A percentile compares a stretch with the other conserved stretches of the same genome.
Evolutionary conservation across 2,329 filamentous ascomycete genomes (phyloP).

Genomic region (Nothomitra cinnamomea): DNA sequence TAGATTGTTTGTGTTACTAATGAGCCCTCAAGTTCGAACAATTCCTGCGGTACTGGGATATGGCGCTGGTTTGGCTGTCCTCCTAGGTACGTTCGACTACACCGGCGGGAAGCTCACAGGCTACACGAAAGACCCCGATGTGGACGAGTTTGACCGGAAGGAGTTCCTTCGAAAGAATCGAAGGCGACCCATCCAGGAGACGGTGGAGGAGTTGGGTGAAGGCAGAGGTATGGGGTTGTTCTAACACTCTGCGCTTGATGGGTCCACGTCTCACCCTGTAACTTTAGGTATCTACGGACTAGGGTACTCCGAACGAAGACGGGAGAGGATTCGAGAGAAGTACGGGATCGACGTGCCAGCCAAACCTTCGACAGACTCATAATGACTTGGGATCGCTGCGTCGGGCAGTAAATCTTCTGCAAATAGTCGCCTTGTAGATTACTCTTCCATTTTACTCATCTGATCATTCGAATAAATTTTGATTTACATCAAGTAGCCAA

Average conservation of each 20-base stretch:
- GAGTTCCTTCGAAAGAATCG: conserved; percentile 56
- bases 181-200: conserved; percentile 61
- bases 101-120: conserved; percentile 46
- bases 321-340: conserved; percentile 64
- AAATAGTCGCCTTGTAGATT: neutral
- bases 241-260: neutral
- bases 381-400: neutral
- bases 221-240: conserved; percentile 52
- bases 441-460: neutral
- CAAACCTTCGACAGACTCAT: conserved; percentile 13
- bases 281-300: conserved; percentile 56
- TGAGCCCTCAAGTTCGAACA: conserved; percentile 34
- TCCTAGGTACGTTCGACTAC: conserved; percentile 49
- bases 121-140: conserved; percentile 34
- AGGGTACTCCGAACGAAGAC: conserved; percentile 72
- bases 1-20: conserved; percentile 14
- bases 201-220: conserved; percentile 66
- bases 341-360: conserved; percentile 75
- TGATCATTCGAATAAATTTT: neutral
- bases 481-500: neutral
- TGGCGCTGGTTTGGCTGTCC: conserved; percentile 38
- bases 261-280: neutral
- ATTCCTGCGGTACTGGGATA: conserved; percentile 56
- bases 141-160: conserved; percentile 62
- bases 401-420: neutral